Conservation (phyloP, 1,284 basidiomycete genomes). For the Mycosarcoma maydis region DNA sequence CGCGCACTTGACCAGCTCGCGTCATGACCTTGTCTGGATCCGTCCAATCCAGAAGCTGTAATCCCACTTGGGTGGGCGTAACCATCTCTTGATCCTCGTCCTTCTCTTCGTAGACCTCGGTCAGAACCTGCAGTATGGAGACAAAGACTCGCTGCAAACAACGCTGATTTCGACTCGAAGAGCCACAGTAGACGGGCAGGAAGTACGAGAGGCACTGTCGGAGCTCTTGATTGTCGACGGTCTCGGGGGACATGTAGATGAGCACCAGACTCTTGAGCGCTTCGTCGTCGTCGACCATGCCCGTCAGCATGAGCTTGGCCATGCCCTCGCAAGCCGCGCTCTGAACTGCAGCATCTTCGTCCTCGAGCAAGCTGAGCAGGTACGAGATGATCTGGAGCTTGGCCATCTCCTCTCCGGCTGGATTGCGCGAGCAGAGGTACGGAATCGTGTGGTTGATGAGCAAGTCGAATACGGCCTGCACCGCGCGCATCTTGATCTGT, state of each 20-base stretch:
- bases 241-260: slow-evolving; percentile 87
- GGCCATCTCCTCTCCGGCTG: slow-evolving; percentile 51
- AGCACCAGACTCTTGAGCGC: slow-evolving; percentile 80
- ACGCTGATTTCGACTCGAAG: slow-evolving; percentile 80
- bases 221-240: slow-evolving; percentile 82
- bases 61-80: slow-evolving; percentile 79
- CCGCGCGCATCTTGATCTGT: slow-evolving; percentile 79
- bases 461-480: slow-evolving; percentile 89
- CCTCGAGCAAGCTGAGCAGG: slow-evolving; percentile 71
- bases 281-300: slow-evolving; percentile 69
- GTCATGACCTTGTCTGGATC: slow-evolving; percentile 83
- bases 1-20: slow-evolving; percentile 68
- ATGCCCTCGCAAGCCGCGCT: slow-evolving; percentile 84
- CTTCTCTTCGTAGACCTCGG: slow-evolving; percentile 76
- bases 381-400: slow-evolving; percentile 58
- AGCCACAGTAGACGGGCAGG: slow-evolving; percentile 92
- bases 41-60: slow-evolving; percentile 91
- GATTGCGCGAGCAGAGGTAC: slow-evolving; percentile 72
- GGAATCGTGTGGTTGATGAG: slow-evolving; percentile 87
- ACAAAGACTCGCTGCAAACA: slow-evolving; percentile 83
- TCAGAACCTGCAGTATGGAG: slow-evolving; percentile 77
- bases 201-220: slow-evolving; percentile 95
- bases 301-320: slow-evolving; percentile 87
- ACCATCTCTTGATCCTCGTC: slow-evolving; percentile 84
- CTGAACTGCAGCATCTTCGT: slow-evolving; percentile 76